These are phyloP conservation scores for California macrophylla DNA, from an alignment of 441 rosid genomes.

Conservation along the genomic window DNA sequence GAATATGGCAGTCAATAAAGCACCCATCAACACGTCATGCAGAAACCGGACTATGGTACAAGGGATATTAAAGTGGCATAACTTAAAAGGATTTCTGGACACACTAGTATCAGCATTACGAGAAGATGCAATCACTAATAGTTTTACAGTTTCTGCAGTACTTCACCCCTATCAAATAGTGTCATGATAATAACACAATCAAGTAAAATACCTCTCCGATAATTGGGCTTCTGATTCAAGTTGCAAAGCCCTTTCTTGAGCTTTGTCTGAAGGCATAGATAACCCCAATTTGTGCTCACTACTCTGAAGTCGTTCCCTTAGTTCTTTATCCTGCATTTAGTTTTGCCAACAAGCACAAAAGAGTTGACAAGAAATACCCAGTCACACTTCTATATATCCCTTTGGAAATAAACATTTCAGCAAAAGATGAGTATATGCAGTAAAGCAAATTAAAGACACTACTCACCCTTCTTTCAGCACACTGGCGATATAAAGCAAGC, in stretches of 20 bases:
- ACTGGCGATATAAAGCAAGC: slow-evolving; percentile 61
- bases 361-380: slow-evolving; percentile 3
- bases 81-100: not conserved
- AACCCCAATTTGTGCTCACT: slow-evolving; percentile 77
- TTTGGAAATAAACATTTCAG: slow-evolving; percentile 10
- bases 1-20: too few relatives aligned
- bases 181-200: not conserved
- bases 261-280: slow-evolving; percentile 76
- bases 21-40: not conserved
- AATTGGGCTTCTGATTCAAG: slow-evolving; percentile 75
- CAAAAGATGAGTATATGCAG: not conserved
- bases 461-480: slow-evolving; percentile 74
- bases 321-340: slow-evolving; percentile 59
- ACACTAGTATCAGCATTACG: not conserved
- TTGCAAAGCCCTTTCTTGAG: slow-evolving; percentile 56
- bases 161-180: not conserved
- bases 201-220: slow-evolving; percentile 55
- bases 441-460: not conserved
- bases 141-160: not conserved
- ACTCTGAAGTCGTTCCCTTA: slow-evolving; percentile 72
- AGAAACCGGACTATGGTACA: not conserved
- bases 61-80: not conserved
- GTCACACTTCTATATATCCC: not conserved
- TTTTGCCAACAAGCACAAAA: slow-evolving; percentile 15
- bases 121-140: not conserved